Base-by-base conservation (phyloP, 116 monocot genomes). In the Papilionanthe hybrid region DNA sequence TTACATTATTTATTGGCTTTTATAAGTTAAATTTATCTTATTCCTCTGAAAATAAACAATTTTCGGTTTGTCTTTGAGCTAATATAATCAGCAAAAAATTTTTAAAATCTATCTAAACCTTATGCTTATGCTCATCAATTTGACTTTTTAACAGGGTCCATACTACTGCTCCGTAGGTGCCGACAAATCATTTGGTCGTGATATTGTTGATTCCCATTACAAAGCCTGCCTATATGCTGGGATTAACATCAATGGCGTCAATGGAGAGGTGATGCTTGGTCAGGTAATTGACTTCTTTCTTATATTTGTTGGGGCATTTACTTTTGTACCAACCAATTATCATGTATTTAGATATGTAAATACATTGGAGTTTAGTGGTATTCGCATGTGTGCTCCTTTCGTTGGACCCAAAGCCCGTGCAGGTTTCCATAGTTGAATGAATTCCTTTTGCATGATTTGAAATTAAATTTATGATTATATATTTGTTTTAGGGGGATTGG, bases 211-310 rank as follows among this genome's bases (percentile, higher is more conserved):
- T 82, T 84, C 93, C 6, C 96, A 96, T 49, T 96, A 96, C 88
- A 96, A 96, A 82, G 91, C 95, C 19, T 93, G 93, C 57, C 75
- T 96, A 19, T 93, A 93, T 73, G 90, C 96, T 0, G 96, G 96
- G 6, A 88, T 96, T 77, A 90, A 93, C 88, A 93, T 96, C 56
- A 93, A n/a, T 47, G 96, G 96, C 30, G 90, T 92, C 81, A 96
- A 96, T 63, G 96, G 91, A 82, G 96, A 96, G 82, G 96, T 96
- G 73, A 96, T 96, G 96, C 96, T n/a, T 25, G 96, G 96, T 30
- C 95, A 96, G 86, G 95, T 96, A 83, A 63, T 25, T 4, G 29
- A 66, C 42, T 25, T 27, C 5, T 11, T 23, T 63, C 27, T 23
- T 25, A 9, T 5, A 7, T 10, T 32, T 2, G 1, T 32, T 32